phyloP scores from a whole-genome alignment of 1,284 basidiomycete genomes.

The Rhizopogon parksii region DNA sequence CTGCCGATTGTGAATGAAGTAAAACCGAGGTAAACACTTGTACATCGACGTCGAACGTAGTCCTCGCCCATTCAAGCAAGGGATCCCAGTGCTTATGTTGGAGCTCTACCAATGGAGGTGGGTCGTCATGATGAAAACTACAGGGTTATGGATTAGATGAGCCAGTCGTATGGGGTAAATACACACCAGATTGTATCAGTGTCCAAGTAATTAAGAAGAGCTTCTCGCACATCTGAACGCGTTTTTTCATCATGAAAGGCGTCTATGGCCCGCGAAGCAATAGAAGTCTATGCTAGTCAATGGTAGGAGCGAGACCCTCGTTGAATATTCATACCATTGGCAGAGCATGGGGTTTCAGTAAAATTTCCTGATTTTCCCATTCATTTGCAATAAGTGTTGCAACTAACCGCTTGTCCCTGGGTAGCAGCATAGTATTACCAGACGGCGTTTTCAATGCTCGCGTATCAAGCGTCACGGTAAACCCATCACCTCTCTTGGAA shows the following conservation, averaged over 20 bases:
- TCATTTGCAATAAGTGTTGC: conserved; percentile 88
- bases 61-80: conserved; percentile 71
- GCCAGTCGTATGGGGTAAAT: conserved; percentile 4
- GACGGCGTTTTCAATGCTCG: conserved; percentile 84
- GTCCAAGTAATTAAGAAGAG: conserved; percentile 82
- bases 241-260: conserved; percentile 54
- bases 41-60: conserved; percentile 63
- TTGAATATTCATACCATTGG: conserved; percentile 64
- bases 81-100: conserved; percentile 92
- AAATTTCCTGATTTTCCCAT: conserved; percentile 88
- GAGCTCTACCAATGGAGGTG: conserved; percentile 68
- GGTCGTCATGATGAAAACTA: conserved; percentile 82
- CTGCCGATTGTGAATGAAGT: conserved; percentile 59
- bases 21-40: conserved; percentile 64
- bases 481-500: conserved; percentile 50
- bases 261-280: conserved; percentile 87
- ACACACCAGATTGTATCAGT: conserved; percentile 92
- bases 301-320: conserved; percentile 8
- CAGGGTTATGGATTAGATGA: conserved; percentile 1
- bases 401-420: conserved; percentile 61
- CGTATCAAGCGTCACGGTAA: conserved; percentile 76
- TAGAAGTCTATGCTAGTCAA: conserved; percentile 62
- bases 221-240: conserved; percentile 61
- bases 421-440: conserved; percentile 71
- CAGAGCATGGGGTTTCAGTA: conserved; percentile 86